Percentiles rank a stretch among this genome's conserved stretches.
phyloP scores from a whole-genome alignment of 1,284 basidiomycete genomes.

The Exobasidium cylindrosporum region DNA sequence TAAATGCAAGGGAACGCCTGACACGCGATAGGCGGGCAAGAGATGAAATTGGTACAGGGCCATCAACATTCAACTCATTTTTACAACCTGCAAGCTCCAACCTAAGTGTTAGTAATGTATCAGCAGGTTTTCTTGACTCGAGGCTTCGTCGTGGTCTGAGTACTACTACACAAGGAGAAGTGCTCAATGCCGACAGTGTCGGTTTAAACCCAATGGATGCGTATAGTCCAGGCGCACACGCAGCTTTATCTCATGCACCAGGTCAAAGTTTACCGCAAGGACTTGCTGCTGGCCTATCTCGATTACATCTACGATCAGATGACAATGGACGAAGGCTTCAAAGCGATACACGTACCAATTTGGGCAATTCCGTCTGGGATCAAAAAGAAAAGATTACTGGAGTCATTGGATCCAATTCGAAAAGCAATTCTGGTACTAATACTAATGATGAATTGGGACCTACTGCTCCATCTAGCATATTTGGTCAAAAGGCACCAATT shows the following conservation, averaged over 20 bases:
- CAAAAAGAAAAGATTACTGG: not conserved
- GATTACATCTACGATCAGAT: slow-evolving; percentile 65
- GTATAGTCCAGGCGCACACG: slow-evolving; percentile 67
- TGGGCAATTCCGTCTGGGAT: not conserved
- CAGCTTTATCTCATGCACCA: slow-evolving; percentile 71
- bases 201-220: slow-evolving; percentile 8
- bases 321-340: not conserved
- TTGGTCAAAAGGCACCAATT: slow-evolving; percentile 22
- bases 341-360: not conserved
- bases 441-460: slow-evolving; percentile 32
- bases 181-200: not conserved
- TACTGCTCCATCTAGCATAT: slow-evolving; percentile 39
- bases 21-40: too few species aligned
- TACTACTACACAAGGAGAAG: not conserved
- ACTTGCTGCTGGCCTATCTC: slow-evolving; percentile 76
- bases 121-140: slow-evolving; percentile 24
- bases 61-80: not conserved
- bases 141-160: slow-evolving; percentile 2
- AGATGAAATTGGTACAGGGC: not conserved
- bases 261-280: slow-evolving; percentile 83
- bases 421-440: not conserved
- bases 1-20: not conserved
- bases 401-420: not conserved
- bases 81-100: not conserved
- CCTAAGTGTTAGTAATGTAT: slow-evolving; percentile 21